Evolutionary conservation across 2,329 filamentous ascomycete species (phyloP), one percentile per base, ranked within the genome.

Genomic region (Nothophaeocryptopus gaeumannii): DNA sequence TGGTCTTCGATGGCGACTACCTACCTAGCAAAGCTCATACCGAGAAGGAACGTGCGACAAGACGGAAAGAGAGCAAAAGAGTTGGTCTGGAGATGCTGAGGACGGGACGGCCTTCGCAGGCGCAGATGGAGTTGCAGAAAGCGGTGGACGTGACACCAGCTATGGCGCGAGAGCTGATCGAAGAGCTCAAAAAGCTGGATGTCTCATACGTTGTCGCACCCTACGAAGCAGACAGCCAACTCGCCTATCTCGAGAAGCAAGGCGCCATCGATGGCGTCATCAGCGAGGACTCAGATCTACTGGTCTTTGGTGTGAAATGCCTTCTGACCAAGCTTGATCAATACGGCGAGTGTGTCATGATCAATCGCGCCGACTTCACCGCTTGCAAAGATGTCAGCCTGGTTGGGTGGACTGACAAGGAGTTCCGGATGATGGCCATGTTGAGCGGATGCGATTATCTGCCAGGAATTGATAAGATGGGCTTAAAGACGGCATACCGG

Each of bases 391-490:
- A 96, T 58, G 80, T 97, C 41, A 95, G 86, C 46, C 73, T 99
- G 35, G 86, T 89, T 3, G 92, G 91, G 7, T 99, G 92, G 92
- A 87, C 88, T 2, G 92, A 97, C 67, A 77, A 79, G 8, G 89
- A 96, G 59, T 99, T 99, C 63, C 82, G 93, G 51, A 84, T 84
- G 45, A 99, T 99, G 93, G 89, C 91, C 35, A 99, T 99, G 59
- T 73, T 99, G 52, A 96, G 90, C 66, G 93, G 93, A 7, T 99
- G 93, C 67, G 93, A 99, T 67, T 99, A 99, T 68, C 79, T 97
- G n/a, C 76, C 85, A 2, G 87, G 86, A 51, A 88, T 99, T 54
- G 85, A 83, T 49, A 86, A 86, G 43, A 83, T 99, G 70, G 93
- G 93, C 0, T 70, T 99, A 48, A 97, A 96, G 75, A 97, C 91